These are phyloP conservation scores for Eudorina sp. DNA, from an alignment of 139 green algal genomes.

Conservation along the genomic window DNA sequence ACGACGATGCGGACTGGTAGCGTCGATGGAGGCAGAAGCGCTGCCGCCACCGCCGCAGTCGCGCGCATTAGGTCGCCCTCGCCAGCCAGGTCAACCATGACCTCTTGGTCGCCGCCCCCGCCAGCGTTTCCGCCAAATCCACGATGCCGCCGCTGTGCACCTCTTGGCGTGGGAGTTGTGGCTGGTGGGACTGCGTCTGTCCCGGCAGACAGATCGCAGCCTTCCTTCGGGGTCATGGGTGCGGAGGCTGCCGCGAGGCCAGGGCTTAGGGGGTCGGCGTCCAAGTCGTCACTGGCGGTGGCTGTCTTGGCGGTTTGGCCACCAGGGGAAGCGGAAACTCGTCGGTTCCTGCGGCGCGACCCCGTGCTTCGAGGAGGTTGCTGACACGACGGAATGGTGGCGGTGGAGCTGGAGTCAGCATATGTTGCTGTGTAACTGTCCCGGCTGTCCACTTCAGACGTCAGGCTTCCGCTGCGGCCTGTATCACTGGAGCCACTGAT, in stretches of 20 bases:
- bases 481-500: not conserved
- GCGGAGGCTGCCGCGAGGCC: not conserved
- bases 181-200: not conserved
- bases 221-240: not conserved
- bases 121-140: not conserved
- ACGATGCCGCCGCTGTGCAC: not conserved
- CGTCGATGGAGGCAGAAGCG: conserved; percentile 25
- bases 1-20: conserved; percentile 23
- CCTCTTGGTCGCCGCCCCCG: not conserved
- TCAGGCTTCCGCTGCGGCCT: not conserved
- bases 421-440: no score
- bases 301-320: not conserved
- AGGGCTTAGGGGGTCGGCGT: not conserved
- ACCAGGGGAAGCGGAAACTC: not conserved
- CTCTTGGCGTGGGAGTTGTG: not conserved
- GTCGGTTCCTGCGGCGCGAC: not conserved
- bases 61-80: conserved; percentile 26
- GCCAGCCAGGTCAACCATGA: conserved; percentile 16
- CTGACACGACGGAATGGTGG: no score
- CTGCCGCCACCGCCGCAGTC: conserved; percentile 7
- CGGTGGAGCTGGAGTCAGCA: no score
- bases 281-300: not conserved
- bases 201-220: not conserved
- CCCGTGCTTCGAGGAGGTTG: not conserved
- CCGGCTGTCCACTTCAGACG: not conserved